phyloP scores from a whole-genome alignment of 768 basidiomycete genomes.

The Boletellus emodensis region DNA sequence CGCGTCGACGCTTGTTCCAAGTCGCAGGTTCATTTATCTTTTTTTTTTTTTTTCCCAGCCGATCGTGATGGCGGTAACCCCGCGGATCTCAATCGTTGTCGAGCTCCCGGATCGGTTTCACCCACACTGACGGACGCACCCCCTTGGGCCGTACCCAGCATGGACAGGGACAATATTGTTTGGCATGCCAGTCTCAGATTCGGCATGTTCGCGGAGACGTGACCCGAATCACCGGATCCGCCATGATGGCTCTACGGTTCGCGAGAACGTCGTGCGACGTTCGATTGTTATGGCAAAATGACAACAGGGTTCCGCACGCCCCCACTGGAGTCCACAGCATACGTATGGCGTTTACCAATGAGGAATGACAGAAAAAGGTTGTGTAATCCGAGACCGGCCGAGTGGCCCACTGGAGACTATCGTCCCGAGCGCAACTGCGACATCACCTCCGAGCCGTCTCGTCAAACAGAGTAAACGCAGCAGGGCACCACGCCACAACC shows the following conservation, averaged over 20 bases:
- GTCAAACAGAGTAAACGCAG: not conserved
- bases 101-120: not conserved
- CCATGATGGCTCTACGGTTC: too few relatives aligned
- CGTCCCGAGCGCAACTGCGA: constrained; percentile 1
- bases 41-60: too few relatives aligned
- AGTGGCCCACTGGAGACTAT: not conserved
- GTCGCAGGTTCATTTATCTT: not conserved
- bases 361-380: not conserved
- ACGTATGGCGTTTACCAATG: too few relatives aligned
- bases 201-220: too few relatives aligned
- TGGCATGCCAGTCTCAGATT: too few relatives aligned
- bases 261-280: too few relatives aligned
- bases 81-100: not conserved
- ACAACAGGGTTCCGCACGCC: not conserved
- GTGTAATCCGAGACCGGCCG: not conserved
- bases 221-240: too few relatives aligned
- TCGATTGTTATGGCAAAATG: too few relatives aligned
- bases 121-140: not conserved
- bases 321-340: not conserved
- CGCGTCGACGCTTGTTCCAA: not conserved
- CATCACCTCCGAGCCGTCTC: not conserved
- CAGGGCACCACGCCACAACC: not conserved
- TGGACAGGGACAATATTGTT: too few relatives aligned
- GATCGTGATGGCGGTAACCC: not conserved
- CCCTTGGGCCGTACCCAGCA: too few relatives aligned